These are phyloP conservation scores for Zarea fungicola DNA, from an alignment of 2,329 filamentous ascomycete genomes.

Conservation along the genomic window DNA sequence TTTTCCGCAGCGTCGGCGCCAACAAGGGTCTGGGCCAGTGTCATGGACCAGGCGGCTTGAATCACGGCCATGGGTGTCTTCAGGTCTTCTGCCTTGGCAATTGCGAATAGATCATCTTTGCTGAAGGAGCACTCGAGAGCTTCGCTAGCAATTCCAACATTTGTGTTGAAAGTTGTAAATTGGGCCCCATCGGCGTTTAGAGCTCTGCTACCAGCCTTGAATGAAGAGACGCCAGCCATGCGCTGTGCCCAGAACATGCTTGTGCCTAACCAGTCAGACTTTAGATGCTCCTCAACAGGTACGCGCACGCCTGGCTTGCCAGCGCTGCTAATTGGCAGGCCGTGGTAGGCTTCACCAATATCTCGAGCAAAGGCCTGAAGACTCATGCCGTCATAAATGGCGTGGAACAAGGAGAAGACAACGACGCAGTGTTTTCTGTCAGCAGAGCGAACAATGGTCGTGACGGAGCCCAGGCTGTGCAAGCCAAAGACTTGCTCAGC, in stretches of 20 bases:
- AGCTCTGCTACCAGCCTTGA: not conserved
- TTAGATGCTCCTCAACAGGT: slow-evolving; percentile 10
- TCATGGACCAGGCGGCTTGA: slow-evolving; percentile 15
- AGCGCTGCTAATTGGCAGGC: slow-evolving; percentile 8
- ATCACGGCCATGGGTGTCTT: slow-evolving; percentile 9
- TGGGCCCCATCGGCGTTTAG: not conserved
- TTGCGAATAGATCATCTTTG: slow-evolving; percentile 8
- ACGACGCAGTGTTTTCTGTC: slow-evolving; percentile 17
- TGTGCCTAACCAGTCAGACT: slow-evolving; percentile 13
- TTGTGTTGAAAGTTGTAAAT: slow-evolving; percentile 1
- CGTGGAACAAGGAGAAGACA: slow-evolving; percentile 30
- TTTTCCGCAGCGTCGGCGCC: not conserved
- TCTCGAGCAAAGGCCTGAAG: slow-evolving; percentile 9
- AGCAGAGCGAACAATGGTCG: slow-evolving; percentile 9
- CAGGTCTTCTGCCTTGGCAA: slow-evolving; percentile 10
- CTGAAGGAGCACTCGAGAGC: slow-evolving; percentile 9
- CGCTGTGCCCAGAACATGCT: slow-evolving; percentile 13
- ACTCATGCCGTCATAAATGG: slow-evolving; percentile 19
- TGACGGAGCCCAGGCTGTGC: slow-evolving; percentile 10
- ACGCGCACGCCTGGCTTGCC: slow-evolving; percentile 11
- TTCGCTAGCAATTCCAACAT: slow-evolving; percentile 10
- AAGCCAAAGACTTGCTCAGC: slow-evolving; percentile 12
- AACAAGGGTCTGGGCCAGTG: slow-evolving; percentile 12
- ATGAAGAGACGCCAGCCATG: slow-evolving; percentile 7
- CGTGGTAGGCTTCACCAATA: slow-evolving; percentile 10